Conservation (phyloP, 495 filamentous ascomycete genomes). For the Tricharina praecox region DNA sequence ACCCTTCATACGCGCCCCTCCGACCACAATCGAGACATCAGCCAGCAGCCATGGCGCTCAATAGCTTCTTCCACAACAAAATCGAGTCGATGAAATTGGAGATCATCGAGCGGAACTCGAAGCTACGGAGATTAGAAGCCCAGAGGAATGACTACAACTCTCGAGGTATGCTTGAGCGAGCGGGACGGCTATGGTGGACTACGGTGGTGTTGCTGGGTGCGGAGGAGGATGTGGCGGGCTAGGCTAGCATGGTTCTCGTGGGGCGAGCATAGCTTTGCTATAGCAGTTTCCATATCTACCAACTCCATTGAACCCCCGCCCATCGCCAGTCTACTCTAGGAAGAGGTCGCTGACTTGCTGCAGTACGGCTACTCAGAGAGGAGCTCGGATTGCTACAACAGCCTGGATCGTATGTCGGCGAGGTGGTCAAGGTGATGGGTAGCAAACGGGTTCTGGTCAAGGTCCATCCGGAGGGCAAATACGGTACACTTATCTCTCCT, state of each 20-base stretch:
- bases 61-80: conserved; percentile 98
- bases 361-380: conserved; percentile 79
- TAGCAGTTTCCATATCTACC: no score
- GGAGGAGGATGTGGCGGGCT: no score
- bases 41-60: conserved; percentile 73
- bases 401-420: conserved; percentile 93
- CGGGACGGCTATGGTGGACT: no score
- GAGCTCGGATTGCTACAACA: conserved; percentile 93
- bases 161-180: conserved; percentile 41
- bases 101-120: conserved; percentile 95
- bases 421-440: conserved; percentile 99
- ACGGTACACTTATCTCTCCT: conserved; percentile 55
- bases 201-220: no score
- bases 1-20: no score
- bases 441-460: conserved; percentile 99
- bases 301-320: no score
- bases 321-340: no score
- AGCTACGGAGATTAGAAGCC: conserved; percentile 83
- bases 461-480: conserved; percentile 99
- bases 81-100: conserved; percentile 99
- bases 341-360: neutral
- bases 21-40: neutral
- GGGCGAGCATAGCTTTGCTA: no score
- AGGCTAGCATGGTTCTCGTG: no score
- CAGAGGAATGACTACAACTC: conserved; percentile 99